Conservation (phyloP, 208 protist species). For the Acanthamoeba healyi region DNA sequence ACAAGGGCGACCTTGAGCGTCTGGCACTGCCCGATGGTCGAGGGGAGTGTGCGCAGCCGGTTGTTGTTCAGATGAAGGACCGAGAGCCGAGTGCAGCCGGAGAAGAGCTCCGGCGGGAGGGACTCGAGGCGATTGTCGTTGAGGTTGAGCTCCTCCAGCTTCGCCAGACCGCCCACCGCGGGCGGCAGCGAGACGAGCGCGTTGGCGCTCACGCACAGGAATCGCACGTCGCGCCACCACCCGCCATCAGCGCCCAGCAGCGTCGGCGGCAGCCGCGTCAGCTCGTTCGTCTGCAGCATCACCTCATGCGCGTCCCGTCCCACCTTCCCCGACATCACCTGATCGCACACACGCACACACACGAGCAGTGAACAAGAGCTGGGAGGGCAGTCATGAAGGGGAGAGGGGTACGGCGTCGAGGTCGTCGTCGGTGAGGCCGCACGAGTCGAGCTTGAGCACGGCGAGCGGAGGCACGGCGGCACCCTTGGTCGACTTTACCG, state of each 20-base stretch:
- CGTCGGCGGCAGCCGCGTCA: not conserved
- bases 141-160: constrained; percentile 55
- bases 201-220: constrained; percentile 8
- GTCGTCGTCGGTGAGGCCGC: not conserved
- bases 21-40: not conserved
- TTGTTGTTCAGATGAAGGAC: constrained; percentile 32
- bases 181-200: not conserved
- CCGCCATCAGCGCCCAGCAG: not conserved
- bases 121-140: constrained; percentile 43
- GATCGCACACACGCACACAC: not conserved
- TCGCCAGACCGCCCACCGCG: not conserved
- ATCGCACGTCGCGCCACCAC: not conserved
- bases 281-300: constrained; percentile 10
- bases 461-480: no score
- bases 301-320: not conserved
- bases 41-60: not conserved
- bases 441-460: not conserved
- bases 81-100: constrained; percentile 1
- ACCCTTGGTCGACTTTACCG: no score
- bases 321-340: not conserved
- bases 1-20: not conserved
- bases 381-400: not conserved
- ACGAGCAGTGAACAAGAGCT: not conserved
- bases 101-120: not conserved
- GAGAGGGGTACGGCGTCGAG: not conserved